Evolutionary conservation across 768 basidiomycete species (phyloP).

Genomic region (Rhizopogon vinicolor): DNA sequence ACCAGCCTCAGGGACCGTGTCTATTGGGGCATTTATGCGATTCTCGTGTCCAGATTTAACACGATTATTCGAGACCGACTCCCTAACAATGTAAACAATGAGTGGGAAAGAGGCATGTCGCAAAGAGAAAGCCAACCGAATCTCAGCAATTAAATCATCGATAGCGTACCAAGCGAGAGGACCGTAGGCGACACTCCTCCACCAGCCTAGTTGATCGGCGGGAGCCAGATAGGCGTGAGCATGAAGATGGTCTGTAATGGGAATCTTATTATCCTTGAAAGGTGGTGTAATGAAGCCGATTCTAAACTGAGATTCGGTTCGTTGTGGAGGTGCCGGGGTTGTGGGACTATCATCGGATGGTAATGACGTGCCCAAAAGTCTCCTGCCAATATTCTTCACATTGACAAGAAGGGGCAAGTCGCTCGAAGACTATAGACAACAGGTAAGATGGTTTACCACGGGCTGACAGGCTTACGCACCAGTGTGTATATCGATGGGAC

Average conservation of each 20-base stretch:
- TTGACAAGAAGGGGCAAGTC: conserved; percentile 70
- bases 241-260: conserved; percentile 76
- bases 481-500: conserved; percentile 75
- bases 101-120: conserved; percentile 5
- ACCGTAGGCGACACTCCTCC: conserved; percentile 62
- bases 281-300: conserved; percentile 80
- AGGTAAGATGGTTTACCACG: conserved; percentile 7
- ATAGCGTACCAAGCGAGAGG: conserved; percentile 71
- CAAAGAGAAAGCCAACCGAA: conserved; percentile 45
- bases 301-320: conserved; percentile 38
- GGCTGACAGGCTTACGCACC: conserved; percentile 34
- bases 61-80: conserved; percentile 78
- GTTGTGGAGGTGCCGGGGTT: conserved; percentile 21
- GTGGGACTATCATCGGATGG: conserved; percentile 20
- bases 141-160: conserved; percentile 78
- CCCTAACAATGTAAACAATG: conserved; percentile 28
- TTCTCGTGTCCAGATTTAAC: conserved; percentile 72
- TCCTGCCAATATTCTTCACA: conserved; percentile 52
- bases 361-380: conserved; percentile 48
- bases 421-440: conserved; percentile 52
- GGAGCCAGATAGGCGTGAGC: conserved; percentile 68
- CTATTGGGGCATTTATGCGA: conserved; percentile 60
- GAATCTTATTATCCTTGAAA: conserved; percentile 73
- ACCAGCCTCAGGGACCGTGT: conserved; percentile 68
- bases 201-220: conserved; percentile 68